phyloP scores from a whole-genome alignment of 129 eudicot species.

The Silybum marianum region DNA sequence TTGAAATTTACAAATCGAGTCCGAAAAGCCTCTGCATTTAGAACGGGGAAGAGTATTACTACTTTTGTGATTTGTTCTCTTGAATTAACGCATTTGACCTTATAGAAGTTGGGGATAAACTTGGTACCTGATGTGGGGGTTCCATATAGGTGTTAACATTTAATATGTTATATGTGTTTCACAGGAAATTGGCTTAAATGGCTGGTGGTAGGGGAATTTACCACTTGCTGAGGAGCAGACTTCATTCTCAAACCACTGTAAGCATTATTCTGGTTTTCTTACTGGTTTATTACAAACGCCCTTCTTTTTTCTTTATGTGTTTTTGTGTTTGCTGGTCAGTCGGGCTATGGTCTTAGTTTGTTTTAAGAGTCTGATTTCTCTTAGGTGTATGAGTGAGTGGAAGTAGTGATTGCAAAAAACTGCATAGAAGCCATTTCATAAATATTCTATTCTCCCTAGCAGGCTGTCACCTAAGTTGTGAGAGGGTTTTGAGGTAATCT shows the following conservation, averaged over 20 bases:
- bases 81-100: constrained; percentile 5
- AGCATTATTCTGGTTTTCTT: constrained; percentile 9
- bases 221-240: constrained; percentile 60
- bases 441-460: background rate
- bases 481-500: background rate
- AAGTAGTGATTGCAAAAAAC: constrained; percentile 1
- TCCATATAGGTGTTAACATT: background rate
- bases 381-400: background rate
- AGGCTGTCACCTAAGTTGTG: background rate
- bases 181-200: constrained; percentile 46
- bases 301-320: background rate
- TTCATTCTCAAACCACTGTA: constrained; percentile 61
- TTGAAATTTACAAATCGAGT: background rate
- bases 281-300: background rate
- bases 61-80: background rate
- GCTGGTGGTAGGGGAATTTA: constrained; percentile 69
- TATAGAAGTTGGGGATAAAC: background rate
- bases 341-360: background rate
- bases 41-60: background rate
- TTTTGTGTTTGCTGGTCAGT: background rate
- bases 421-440: background rate
- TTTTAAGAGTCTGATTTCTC: background rate
- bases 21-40: background rate
- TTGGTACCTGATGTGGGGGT: background rate
- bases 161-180: constrained; percentile 1